These are phyloP conservation scores for Cladosporium cucumerinum DNA, from an alignment of 2,329 filamentous ascomycete species.

Conservation along the genomic window DNA sequence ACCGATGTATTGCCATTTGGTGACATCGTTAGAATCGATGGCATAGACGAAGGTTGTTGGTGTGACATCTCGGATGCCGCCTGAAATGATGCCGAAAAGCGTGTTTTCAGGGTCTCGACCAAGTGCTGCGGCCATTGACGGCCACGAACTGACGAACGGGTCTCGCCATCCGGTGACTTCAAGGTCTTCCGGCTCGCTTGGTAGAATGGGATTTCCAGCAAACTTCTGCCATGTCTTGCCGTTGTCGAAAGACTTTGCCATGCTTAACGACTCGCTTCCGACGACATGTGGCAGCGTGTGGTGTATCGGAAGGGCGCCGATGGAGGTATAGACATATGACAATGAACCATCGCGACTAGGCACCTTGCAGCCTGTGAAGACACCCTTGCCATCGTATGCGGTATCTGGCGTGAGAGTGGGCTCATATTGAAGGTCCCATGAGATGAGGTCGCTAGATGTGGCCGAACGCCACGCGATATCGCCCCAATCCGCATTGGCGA, in stretches of 20 bases:
- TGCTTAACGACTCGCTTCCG: slow-evolving; percentile 39
- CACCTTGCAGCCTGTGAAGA: slow-evolving; percentile 43
- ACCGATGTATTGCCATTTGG: slow-evolving; percentile 47
- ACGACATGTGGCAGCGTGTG: slow-evolving; percentile 38
- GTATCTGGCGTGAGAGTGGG: slow-evolving; percentile 35
- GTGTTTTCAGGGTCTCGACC: slow-evolving; percentile 19
- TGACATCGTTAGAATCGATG: slow-evolving; percentile 40
- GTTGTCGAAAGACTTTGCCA: slow-evolving; percentile 39
- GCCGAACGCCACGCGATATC: slow-evolving; percentile 44
- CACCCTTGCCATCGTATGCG: slow-evolving; percentile 39
- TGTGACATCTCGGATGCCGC: slow-evolving; percentile 41
- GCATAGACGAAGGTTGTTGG: slow-evolving; percentile 50
- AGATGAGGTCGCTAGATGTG: slow-evolving; percentile 38
- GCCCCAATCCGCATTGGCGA: slow-evolving; percentile 41
- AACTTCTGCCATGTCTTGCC: slow-evolving; percentile 39
- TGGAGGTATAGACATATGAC: slow-evolving; percentile 42
- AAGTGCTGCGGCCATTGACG: slow-evolving; percentile 24
- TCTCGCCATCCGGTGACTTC: slow-evolving; percentile 44
- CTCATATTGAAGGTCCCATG: slow-evolving; percentile 34
- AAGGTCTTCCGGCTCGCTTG: slow-evolving; percentile 34
- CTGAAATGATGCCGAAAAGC: slow-evolving; percentile 50
- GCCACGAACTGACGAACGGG: slow-evolving; percentile 38
- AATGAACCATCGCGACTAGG: slow-evolving; percentile 32
- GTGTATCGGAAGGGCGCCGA: slow-evolving; percentile 40
- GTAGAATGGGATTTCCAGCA: slow-evolving; percentile 39